Conservation (phyloP, 2,329 filamentous ascomycete genomes). For the Penicillium sp. region DNA sequence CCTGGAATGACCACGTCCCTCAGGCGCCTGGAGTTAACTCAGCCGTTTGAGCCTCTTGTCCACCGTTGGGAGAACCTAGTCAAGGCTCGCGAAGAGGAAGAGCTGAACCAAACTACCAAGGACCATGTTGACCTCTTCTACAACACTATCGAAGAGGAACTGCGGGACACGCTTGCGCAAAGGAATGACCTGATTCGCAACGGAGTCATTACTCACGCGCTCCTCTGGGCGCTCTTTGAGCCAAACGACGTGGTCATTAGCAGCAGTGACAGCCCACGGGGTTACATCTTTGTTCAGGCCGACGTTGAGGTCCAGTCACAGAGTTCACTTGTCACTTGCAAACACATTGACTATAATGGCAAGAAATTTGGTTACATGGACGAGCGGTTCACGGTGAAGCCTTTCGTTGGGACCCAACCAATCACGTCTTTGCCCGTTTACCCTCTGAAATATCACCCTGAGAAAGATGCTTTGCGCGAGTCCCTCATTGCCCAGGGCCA, state of each 20-base stretch:
- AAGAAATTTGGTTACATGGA: conserved; percentile 19
- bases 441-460: conserved; percentile 49
- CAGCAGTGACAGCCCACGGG: conserved; percentile 6
- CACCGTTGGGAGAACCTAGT: conserved; percentile 62
- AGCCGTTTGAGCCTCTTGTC: conserved; percentile 65
- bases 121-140: conserved; percentile 53
- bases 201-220: conserved; percentile 56
- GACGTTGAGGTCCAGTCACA: conserved; percentile 5
- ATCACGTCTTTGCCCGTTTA: conserved; percentile 48
- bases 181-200: conserved; percentile 56
- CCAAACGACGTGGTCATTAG: conserved; percentile 27
- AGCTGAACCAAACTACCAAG: conserved; percentile 48
- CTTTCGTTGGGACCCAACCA: conserved; percentile 39
- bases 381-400: conserved; percentile 5
- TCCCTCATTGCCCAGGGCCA: conserved; percentile 50
- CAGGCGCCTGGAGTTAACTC: conserved; percentile 62
- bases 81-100: conserved; percentile 44
- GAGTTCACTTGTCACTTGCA: conserved; percentile 7
- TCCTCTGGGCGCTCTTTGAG: conserved; percentile 46
- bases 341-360: conserved; percentile 27
- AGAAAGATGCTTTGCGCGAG: conserved; percentile 41
- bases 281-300: conserved; percentile 9
- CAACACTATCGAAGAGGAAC: conserved; percentile 53
- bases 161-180: conserved; percentile 53
- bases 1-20: conserved; percentile 62